phyloP scores from a whole-genome alignment of 345 rosid genomes.

The Melastoma malabathricum region DNA sequence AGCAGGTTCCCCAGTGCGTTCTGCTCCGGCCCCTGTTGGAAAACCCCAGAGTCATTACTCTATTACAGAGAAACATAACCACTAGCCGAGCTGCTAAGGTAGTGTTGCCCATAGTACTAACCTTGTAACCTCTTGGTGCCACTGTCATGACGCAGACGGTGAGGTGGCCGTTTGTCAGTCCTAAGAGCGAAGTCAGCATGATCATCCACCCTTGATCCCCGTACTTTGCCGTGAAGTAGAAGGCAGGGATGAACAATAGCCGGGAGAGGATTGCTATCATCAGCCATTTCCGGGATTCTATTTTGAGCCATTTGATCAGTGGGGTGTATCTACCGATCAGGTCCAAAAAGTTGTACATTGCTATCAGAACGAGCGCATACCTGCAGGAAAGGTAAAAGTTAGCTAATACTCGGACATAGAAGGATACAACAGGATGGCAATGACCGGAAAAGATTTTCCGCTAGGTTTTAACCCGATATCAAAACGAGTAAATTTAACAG shows the following conservation, averaged over 20 bases:
- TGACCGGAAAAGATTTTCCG: too few species aligned
- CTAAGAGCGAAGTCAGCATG: constrained; percentile 48
- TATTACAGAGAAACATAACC: neutral
- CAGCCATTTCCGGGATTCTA: constrained; percentile 59
- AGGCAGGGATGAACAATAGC: constrained; percentile 52
- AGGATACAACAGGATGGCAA: too few species aligned
- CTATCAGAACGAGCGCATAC: constrained; percentile 61
- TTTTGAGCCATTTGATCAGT: constrained; percentile 29
- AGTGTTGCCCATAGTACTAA: constrained; percentile 11
- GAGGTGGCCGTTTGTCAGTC: constrained; percentile 65
- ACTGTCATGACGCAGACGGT: constrained; percentile 68
- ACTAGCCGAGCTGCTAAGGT: too few species aligned
- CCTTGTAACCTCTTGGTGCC: constrained; percentile 90
- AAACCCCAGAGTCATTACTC: neutral
- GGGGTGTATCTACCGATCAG: constrained; percentile 57
- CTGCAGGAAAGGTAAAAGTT: constrained; percentile 16
- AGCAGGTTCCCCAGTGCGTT: constrained; percentile 84
- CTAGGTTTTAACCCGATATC: too few species aligned
- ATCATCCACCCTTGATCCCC: constrained; percentile 96
- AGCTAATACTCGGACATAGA: neutral
- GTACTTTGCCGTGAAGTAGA: constrained; percentile 77
- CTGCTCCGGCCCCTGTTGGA: constrained; percentile 76
- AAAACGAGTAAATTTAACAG: too few species aligned
- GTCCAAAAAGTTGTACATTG: constrained; percentile 60
- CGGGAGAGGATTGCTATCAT: constrained; percentile 41